Evolutionary conservation across 768 basidiomycete genomes (phyloP), one percentile per base, ranked within the genome.

Genomic region (Amanita brunnescens): DNA sequence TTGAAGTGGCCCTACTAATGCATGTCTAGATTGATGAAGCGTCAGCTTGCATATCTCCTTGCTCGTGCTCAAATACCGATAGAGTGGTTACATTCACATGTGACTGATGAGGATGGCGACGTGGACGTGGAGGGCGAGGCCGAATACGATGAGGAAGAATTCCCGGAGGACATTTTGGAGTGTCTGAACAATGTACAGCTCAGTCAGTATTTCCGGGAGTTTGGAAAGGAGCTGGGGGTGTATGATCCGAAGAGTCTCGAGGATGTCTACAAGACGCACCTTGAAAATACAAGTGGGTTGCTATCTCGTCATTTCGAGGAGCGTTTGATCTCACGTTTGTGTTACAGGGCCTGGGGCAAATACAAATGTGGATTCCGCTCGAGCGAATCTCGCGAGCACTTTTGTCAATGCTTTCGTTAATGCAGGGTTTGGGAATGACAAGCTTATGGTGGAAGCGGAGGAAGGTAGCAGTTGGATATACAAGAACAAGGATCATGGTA

Each of bases 391-490:
- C 53, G 95, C 96, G 0, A 90, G 92, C 2, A 96, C 95, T 1
- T 98, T 98, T 57, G 96, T 99, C 55, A 98, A 99, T 61, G 96
- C 93, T 1, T 99, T 98, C 54, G 95, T 97, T 47, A 99, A 99
- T 61, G 95, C 93, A 39, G 96, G 95, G 0, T 99, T 94, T 62
- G 93, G 92, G 20, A 99, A 99, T 64, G 96, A 99, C 66, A 97
- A 96, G 65, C 78, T 99, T 49, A 95, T 99, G 91, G 92, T 94
- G 5, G 87, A 85, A 62, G 95, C 93, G 1, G 89, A 92, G 53
- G 94, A 96, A 61, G 95, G 96, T 12, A 90, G 82, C 67, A 94
- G 91, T 60, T 99, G 93, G 93, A 91, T 99, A 52, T 99, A 98
- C 76, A 98, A 98, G 78, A 98, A 98, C 75, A 98, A 98, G 70